Evolutionary conservation across 305 asterid species (phyloP).

Genomic region (Fraxinus velutina): DNA sequence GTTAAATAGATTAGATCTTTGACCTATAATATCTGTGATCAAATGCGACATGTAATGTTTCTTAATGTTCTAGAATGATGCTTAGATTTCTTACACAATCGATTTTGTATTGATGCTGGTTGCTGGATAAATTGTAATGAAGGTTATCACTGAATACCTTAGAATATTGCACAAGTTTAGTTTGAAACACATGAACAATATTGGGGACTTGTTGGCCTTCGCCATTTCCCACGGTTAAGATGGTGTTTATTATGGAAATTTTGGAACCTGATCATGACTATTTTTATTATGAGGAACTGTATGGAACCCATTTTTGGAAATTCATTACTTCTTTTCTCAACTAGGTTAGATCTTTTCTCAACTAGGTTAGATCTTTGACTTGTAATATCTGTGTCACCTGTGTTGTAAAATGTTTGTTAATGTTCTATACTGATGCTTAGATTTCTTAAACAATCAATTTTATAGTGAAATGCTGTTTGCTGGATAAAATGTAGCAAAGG

Average conservation of each 20-base stretch:
- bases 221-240: background rate
- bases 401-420: background rate
- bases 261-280: background rate
- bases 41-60: background rate
- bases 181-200: background rate
- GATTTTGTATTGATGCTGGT: background rate
- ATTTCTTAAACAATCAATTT: background rate
- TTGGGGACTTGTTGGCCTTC: background rate
- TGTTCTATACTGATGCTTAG: background rate
- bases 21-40: background rate
- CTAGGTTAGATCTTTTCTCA: conserved; percentile 17
- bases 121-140: background rate
- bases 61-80: background rate
- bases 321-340: background rate
- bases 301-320: conserved; percentile 2
- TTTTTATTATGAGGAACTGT: background rate
- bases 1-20: conserved; percentile 17
- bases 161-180: background rate
- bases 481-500: background rate
- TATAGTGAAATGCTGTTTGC: background rate
- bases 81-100: background rate
- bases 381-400: conserved; percentile 1
- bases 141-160: background rate
- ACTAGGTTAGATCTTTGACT: conserved; percentile 18
- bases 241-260: background rate